A percentile compares a stretch with the other conserved stretches of the same genome.
phyloP scores from a whole-genome alignment of 352 stramenopile species.

The Globisporangium cederbergense region DNA sequence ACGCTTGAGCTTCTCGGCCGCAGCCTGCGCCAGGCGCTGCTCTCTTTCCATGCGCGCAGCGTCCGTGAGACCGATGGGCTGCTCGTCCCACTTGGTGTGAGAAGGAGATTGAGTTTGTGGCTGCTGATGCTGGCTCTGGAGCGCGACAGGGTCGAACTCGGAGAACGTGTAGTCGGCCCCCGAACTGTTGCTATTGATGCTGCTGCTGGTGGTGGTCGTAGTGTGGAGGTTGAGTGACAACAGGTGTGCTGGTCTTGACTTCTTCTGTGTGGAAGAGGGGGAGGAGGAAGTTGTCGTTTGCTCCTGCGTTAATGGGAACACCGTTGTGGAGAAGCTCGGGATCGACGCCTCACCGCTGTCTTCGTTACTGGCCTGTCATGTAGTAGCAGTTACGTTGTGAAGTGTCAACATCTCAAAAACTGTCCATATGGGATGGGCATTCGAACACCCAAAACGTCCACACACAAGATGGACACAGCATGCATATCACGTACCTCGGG shows the following conservation, averaged over 20 bases:
- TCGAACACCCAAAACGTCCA: background rate
- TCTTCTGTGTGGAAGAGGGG: background rate
- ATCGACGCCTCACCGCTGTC: constrained; percentile 12
- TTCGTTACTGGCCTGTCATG: background rate
- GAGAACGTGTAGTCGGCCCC: constrained; percentile 24
- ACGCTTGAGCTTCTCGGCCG: constrained; percentile 22
- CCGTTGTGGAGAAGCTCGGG: constrained; percentile 13
- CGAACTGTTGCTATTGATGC: background rate
- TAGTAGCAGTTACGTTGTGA: background rate
- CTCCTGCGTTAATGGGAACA: background rate
- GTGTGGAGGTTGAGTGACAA: background rate
- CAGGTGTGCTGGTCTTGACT: background rate
- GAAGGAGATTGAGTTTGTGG: background rate
- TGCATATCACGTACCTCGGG: constrained; percentile 1
- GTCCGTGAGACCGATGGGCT: constrained; percentile 43
- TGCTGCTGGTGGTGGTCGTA: background rate
- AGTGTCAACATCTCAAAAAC: background rate
- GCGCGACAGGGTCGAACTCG: constrained; percentile 17
- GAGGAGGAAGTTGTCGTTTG: background rate
- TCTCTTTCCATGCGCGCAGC: constrained; percentile 28
- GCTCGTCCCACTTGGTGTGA: constrained; percentile 38
- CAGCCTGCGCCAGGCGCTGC: constrained; percentile 22
- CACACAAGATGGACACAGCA: background rate
- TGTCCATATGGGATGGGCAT: background rate
- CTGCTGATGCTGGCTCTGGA: background rate